Percentiles rank a stretch among this genome's conserved stretches.
Evolutionary conservation across 331 rosid genomes (phyloP).

Genomic region (Rhamnella rubrinervis): DNA sequence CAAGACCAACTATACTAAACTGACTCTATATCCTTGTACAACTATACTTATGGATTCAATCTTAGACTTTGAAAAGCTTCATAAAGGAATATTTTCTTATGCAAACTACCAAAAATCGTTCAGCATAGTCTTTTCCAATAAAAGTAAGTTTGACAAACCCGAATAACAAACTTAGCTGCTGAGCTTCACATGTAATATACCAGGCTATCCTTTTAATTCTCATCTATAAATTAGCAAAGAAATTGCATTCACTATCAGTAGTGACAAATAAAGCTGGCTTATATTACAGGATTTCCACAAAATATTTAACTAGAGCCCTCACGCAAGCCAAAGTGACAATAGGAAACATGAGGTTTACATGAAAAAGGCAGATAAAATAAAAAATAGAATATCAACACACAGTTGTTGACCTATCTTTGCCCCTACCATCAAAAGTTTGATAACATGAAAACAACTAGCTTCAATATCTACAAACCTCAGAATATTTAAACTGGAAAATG

Average conservation of each 20-base stretch:
- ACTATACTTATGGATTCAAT: background rate
- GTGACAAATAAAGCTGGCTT: background rate
- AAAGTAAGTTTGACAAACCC: background rate
- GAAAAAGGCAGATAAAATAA: constrained; percentile 10
- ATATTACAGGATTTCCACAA: no score
- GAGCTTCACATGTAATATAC: background rate
- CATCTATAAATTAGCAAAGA: background rate
- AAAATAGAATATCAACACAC: background rate
- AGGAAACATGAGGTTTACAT: no score
- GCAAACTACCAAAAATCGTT: background rate
- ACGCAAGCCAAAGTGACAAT: no score
- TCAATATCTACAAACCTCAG: background rate
- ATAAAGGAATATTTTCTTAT: background rate
- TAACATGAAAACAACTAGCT: background rate
- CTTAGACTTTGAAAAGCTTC: background rate
- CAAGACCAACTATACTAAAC: background rate
- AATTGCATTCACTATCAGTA: background rate
- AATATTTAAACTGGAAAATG: background rate
- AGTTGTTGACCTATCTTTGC: background rate
- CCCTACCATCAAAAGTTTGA: background rate
- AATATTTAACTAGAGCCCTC: no score
- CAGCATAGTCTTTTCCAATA: background rate
- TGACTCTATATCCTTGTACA: background rate
- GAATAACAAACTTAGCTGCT: background rate
- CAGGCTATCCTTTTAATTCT: background rate